Evolutionary conservation across 495 filamentous ascomycete genomes (phyloP).

Genomic region (Annulohypoxylon bovei): DNA sequence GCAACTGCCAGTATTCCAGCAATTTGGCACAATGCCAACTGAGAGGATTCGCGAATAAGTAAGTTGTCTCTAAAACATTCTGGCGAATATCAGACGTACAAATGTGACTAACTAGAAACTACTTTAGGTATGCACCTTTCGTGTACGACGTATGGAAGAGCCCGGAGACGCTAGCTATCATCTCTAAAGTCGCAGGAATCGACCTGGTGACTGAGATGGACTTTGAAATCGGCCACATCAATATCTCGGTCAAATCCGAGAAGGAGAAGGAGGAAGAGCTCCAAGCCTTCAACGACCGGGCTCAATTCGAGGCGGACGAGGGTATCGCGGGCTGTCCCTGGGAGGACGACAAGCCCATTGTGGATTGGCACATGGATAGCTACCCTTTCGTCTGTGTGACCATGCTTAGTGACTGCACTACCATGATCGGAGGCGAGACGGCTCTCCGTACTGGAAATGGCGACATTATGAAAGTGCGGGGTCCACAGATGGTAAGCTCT

Average conservation of each 20-base stretch:
- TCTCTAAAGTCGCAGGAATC: conserved; percentile 79
- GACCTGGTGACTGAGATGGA: conserved; percentile 76
- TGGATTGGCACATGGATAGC: conserved; percentile 78
- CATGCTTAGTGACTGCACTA: conserved; percentile 76
- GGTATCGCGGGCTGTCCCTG: conserved; percentile 48
- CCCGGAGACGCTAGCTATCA: conserved; percentile 69
- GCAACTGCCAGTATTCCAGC: conserved; percentile 71
- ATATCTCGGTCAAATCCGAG: conserved; percentile 68
- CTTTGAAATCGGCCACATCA: conserved; percentile 78
- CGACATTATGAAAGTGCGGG: conserved; percentile 73
- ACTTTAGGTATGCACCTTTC: conserved; percentile 59
- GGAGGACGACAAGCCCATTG: conserved; percentile 70
- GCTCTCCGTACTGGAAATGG: conserved; percentile 69
- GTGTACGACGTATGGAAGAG: conserved; percentile 76
- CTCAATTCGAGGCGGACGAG: conserved; percentile 57
- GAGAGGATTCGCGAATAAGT: conserved; percentile 75
- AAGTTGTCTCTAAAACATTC: conserved; percentile 40
- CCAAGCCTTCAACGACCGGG: conserved; percentile 37
- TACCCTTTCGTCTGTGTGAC: conserved; percentile 82
- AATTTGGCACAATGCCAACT: conserved; percentile 73
- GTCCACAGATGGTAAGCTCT: conserved; percentile 69
- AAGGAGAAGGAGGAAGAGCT: conserved; percentile 55
- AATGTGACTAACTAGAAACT: conserved; percentile 9
- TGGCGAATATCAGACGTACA: not conserved
- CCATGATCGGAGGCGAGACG: conserved; percentile 79